Evolutionary conservation across 805 yeast genomes (phyloP), one percentile per base, ranked within the genome.

Genomic region (Metschnikowia lachancei): DNA sequence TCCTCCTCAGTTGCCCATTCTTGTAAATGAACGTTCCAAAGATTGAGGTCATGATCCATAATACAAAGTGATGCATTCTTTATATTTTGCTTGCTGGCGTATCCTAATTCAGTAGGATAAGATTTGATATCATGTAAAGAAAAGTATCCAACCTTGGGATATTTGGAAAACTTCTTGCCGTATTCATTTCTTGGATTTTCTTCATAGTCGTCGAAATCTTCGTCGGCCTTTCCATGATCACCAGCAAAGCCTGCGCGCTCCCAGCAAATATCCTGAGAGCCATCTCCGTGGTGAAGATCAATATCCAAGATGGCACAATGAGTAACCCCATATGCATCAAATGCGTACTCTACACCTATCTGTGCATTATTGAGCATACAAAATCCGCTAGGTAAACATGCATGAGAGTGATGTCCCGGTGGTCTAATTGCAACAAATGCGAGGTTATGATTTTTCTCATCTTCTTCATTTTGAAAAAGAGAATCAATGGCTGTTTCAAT

Each of bases 281-380:
- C 96, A 64, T 87, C 96, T 14, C 95, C 96, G 60, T 87, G 96
- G 59, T 87, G 96, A 35, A 87, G 70, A 62, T 87, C 96, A 51
- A 88, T 83, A 62, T 87, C 96, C 26, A 87, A 65, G 16, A 87
- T 84, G 0, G 85, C 90, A 14, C 89, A 89, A 66, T 87, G 95
- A 0, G 92, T 83, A 2, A 87, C 81, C 1, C 73, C 80, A 56
- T 84, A 78, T 7, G 70, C 62, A 36, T 70, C 77, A 44, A 72
- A 75, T 0, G 95, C 95, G 59, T 87, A 87, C 57, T 86, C 91
- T 20, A 85, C 80, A 2, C 85, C 88, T 29, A 88, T 80, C 49
- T 87, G 95, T 0, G 84, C 95, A 58, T 87, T 87, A 65, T 87
- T 87, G 43, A 87, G 70, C 39, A 88, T 64, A 62, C 95, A 87